Percentiles rank a stretch among this genome's conserved stretches.
Conservation (phyloP, 78 protist genomes). For the Dictyostelium purpureum region DNA sequence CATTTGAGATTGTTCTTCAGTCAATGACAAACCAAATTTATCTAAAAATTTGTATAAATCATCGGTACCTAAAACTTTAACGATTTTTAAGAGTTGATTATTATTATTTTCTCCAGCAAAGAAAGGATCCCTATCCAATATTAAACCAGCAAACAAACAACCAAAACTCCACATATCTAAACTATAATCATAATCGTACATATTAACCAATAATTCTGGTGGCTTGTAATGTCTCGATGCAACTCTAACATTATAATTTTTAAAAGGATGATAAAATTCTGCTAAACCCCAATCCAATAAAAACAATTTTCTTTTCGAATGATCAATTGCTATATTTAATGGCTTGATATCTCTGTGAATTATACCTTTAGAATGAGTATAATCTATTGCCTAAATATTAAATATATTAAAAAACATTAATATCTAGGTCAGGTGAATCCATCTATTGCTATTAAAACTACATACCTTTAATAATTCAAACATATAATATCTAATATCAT, state of each 20-base stretch:
- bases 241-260: slow-evolving; percentile 98
- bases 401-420: not conserved
- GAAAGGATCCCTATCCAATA: slow-evolving; percentile 98
- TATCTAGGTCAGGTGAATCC: not conserved
- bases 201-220: slow-evolving; percentile 98
- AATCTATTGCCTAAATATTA: slow-evolving; percentile 60
- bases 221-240: slow-evolving; percentile 99
- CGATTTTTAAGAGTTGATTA: slow-evolving; percentile 99
- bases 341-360: slow-evolving; percentile 96
- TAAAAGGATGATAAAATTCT: slow-evolving; percentile 97
- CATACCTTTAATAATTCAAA: slow-evolving; percentile 94
- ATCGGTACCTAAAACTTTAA: slow-evolving; percentile 98
- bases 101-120: slow-evolving; percentile 98
- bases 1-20: slow-evolving; percentile 7
- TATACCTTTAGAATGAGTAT: slow-evolving; percentile 89
- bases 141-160: slow-evolving; percentile 98
- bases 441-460: not conserved
- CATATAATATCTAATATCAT: slow-evolving; percentile 97
- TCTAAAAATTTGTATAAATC: slow-evolving; percentile 92
- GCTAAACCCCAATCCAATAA: slow-evolving; percentile 99
- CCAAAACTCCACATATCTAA: slow-evolving; percentile 99
- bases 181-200: slow-evolving; percentile 97
- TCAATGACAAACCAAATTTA: slow-evolving; percentile 93
- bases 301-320: slow-evolving; percentile 87
- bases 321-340: slow-evolving; percentile 99